Conservation (phyloP, 371 early-diverging fungal genomes). For the Rhizopus stolonifer region DNA sequence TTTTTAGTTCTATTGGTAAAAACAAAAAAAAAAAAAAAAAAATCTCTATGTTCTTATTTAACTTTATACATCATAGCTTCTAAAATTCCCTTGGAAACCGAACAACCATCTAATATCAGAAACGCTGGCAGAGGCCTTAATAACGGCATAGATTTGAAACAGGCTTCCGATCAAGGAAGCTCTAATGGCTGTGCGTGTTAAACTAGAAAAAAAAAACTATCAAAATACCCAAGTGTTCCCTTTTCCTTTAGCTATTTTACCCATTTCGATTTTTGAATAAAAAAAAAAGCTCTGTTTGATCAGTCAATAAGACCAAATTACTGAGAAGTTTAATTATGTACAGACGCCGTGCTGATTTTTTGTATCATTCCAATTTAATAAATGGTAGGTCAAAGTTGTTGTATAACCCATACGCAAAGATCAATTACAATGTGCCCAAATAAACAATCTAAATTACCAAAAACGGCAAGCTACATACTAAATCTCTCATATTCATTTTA, state of each 20-base stretch:
- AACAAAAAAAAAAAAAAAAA: background rate
- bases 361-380: no score
- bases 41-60: background rate
- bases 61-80: conserved; percentile 7
- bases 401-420: no score
- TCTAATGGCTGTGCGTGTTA: conserved; percentile 26
- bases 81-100: conserved; percentile 22
- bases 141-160: conserved; percentile 20
- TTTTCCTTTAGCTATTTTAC: background rate
- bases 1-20: conserved; percentile 72
- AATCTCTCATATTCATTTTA: no score
- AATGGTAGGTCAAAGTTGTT: no score
- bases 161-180: conserved; percentile 5
- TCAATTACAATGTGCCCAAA: no score
- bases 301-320: no score
- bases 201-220: background rate
- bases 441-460: no score
- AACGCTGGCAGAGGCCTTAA: conserved; percentile 6
- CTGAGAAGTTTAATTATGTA: no score
- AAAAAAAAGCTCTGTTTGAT: no score
- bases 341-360: no score
- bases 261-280: background rate
- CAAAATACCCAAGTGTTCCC: background rate
- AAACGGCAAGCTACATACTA: no score
- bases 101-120: conserved; percentile 9